A percentile compares a stretch with the other conserved stretches of the same genome.
These are phyloP conservation scores for Mycena epipterygia DNA, from an alignment of 768 basidiomycete genomes.

Conservation along the genomic window DNA sequence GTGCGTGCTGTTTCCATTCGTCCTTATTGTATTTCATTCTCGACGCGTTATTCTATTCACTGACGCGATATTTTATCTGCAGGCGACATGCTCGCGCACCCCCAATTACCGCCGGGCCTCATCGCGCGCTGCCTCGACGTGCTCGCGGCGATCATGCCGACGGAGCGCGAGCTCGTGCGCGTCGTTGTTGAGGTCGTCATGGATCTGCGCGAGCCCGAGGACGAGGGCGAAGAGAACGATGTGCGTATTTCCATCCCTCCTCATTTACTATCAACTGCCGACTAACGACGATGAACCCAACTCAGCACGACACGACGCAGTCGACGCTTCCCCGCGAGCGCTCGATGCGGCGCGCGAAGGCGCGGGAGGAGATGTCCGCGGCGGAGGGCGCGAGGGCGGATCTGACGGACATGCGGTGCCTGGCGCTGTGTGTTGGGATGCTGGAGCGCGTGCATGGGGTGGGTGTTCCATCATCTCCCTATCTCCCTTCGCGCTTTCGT, in stretches of 20 bases:
- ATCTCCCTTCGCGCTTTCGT: no score
- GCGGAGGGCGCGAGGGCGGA: slow-evolving; percentile 79
- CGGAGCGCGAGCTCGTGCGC: slow-evolving; percentile 88
- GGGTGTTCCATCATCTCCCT: slow-evolving; percentile 47
- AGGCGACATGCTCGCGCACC: slow-evolving; percentile 93
- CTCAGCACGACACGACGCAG: slow-evolving; percentile 44
- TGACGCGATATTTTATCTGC: no score
- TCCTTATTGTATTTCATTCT: no score
- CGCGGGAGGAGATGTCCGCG: slow-evolving; percentile 72
- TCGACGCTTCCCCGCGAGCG: slow-evolving; percentile 34
- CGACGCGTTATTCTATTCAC: no score
- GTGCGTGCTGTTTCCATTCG: slow-evolving; percentile 60
- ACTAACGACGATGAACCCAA: slow-evolving; percentile 39
- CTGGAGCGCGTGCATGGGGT: slow-evolving; percentile 94
- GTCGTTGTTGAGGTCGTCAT: slow-evolving; percentile 92
- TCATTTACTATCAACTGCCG: neutral
- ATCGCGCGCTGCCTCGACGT: slow-evolving; percentile 90
- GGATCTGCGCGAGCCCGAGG: slow-evolving; percentile 70
- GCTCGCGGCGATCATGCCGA: slow-evolving; percentile 83
- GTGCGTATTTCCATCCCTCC: slow-evolving; percentile 14
- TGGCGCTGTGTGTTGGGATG: slow-evolving; percentile 88
- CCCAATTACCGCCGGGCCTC: slow-evolving; percentile 81
- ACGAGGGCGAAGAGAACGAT: slow-evolving; percentile 48
- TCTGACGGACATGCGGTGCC: slow-evolving; percentile 83
- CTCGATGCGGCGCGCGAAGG: slow-evolving; percentile 50